Evolutionary conservation across 176 grass and related monocot species (phyloP).

Genomic region (Eleusine indica): DNA sequence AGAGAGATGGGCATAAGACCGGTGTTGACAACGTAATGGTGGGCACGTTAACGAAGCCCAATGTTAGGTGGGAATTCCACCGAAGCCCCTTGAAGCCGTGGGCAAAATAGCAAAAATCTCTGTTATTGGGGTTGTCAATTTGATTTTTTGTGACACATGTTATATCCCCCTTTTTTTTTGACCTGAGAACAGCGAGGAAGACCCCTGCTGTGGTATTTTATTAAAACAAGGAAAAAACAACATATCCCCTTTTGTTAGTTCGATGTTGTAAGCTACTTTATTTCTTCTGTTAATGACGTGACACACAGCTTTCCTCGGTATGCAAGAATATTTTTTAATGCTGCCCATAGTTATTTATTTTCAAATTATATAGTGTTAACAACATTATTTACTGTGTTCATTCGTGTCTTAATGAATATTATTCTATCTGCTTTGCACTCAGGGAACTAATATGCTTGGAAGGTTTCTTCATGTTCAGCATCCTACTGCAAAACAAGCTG

Average conservation of each 20-base stretch:
- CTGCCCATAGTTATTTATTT: background rate
- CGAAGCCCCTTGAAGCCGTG: no score
- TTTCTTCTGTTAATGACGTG: background rate
- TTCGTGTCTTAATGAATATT: slow-evolving; percentile 24
- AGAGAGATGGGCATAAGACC: no score
- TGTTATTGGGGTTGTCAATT: background rate
- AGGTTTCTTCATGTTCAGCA: slow-evolving; percentile 92
- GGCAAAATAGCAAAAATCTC: no score
- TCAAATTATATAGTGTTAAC: background rate
- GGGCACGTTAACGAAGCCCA: no score
- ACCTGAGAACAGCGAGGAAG: no score
- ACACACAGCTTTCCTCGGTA: background rate
- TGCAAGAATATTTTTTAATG: background rate
- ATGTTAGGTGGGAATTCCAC: no score
- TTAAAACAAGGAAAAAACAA: no score
- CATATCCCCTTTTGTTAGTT: background rate
- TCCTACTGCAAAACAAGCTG: slow-evolving; percentile 98
- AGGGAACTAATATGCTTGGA: slow-evolving; percentile 98
- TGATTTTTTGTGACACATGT: background rate
- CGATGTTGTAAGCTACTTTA: background rate
- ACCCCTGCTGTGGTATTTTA: no score
- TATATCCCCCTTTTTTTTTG: background rate
- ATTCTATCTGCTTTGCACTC: slow-evolving; percentile 37
- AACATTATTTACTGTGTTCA: background rate
- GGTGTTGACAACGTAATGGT: no score